Conservation (phyloP, 257 asterid genomes). For the Solanum chilense region DNA sequence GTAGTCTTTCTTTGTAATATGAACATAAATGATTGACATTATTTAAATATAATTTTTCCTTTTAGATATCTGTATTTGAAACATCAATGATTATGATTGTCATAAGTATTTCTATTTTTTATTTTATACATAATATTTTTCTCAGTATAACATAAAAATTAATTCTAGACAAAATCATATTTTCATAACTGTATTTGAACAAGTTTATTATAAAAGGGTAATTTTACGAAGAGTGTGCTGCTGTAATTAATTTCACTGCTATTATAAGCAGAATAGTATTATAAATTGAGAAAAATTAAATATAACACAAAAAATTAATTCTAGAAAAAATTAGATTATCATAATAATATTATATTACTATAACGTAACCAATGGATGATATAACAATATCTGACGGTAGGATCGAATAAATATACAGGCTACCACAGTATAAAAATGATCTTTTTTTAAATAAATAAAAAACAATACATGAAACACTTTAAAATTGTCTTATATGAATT, state of each 20-base stretch:
- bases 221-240: too few relatives aligned
- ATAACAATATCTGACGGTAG: neutral
- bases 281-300: too few relatives aligned
- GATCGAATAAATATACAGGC: neutral
- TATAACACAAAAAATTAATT: too few relatives aligned
- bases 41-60: neutral
- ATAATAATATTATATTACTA: too few relatives aligned
- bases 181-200: too few relatives aligned
- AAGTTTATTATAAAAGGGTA: too few relatives aligned
- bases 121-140: too few relatives aligned
- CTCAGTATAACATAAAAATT: too few relatives aligned
- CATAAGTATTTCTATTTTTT: neutral
- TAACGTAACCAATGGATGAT: accelerated
- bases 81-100: neutral
- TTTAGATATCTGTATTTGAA: neutral
- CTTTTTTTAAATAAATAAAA: neutral
- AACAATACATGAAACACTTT: neutral
- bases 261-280: too few relatives aligned
- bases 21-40: neutral
- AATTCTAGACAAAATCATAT: too few relatives aligned
- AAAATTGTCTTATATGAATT: neutral
- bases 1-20: too few relatives aligned
- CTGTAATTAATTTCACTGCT: neutral
- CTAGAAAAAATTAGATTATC: too few relatives aligned
- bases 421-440: neutral